Evolutionary conservation across 306 rosid species (phyloP), one percentile per base, ranked within the genome.

Genomic region (Albizia julibrissin): DNA sequence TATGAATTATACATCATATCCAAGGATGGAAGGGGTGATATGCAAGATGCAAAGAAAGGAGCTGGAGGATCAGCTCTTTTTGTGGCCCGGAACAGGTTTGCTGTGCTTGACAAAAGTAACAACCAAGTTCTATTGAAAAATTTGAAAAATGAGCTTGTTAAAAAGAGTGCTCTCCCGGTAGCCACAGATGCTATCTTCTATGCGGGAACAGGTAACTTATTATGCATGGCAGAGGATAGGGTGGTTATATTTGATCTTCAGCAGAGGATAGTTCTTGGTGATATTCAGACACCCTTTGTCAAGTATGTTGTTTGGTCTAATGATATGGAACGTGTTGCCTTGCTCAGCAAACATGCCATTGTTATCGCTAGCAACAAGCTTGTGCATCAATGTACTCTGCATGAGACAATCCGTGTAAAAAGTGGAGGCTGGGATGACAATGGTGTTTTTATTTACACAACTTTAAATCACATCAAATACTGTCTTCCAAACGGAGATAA

Each of bases 371-470:
- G 77, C 92, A 93, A 95, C 88, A 90, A 83, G 91, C 97, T 95
- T 83, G 98, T 89, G 86, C 98, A 90, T 72, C 97, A 90, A 62
- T 95, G 97, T 87, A 95, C 97, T 46, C 92, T 95, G 74, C 98
- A 95, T 33, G 98, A 95, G 88, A 93, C 98, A 34, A 95, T 95
- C 76, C 98, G 98, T 67, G 95, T 95, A 21, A 95, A 95, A 84
- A 95, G 97, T 80, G 98, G 98, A 77, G 95, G 92, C 40, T 95
- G 98, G 98, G 98, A 95, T 85, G 98, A 92, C 80, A 93, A 91
- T 70, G 95, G 98, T 54, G 92, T 95, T 80, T 93, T 95, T 82
- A 95, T 95, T 68, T 95, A 95, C 80, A 90, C 98, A 0, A 95
- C 98, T 37, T 81, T 95, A 69, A 95, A 95, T 83, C 98, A 95